phyloP scores from a whole-genome alignment of 768 basidiomycete genomes.

The Russula sp. region DNA sequence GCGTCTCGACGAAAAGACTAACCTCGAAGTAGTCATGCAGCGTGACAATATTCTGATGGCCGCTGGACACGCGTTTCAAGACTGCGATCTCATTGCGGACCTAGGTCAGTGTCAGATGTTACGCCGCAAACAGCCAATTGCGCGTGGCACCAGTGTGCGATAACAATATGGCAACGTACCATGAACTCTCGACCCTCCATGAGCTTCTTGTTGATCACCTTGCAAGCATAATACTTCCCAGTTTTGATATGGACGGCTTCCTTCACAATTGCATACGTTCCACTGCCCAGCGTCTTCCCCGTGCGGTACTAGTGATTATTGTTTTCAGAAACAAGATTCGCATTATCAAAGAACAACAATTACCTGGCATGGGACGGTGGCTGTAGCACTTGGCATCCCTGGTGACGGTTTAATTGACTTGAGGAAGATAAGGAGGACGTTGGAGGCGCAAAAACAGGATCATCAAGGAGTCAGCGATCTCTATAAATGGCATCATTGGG shows the following conservation, averaged over 20 bases:
- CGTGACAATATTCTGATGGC: conserved; percentile 86
- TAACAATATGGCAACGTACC: conserved; percentile 44
- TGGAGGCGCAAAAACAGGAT: neutral
- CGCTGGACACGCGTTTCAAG: conserved; percentile 87
- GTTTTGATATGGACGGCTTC: conserved; percentile 94
- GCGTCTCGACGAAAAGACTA: conserved; percentile 22
- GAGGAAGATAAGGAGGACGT: neutral
- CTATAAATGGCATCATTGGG: conserved; percentile 9
- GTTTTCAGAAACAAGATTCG: conserved; percentile 1
- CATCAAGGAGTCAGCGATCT: neutral
- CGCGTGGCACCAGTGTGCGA: neutral
- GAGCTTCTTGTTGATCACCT: conserved; percentile 98
- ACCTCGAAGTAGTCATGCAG: conserved; percentile 96
- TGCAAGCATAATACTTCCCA: conserved; percentile 94
- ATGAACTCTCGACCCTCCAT: conserved; percentile 98
- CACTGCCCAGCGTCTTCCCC: conserved; percentile 82
- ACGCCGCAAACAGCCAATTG: neutral
- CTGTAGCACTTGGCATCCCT: conserved; percentile 31
- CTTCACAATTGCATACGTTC: conserved; percentile 93
- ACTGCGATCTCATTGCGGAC: conserved; percentile 97
- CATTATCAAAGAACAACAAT: neutral
- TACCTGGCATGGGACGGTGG: conserved; percentile 46
- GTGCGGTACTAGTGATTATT: conserved; percentile 63
- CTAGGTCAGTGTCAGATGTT: conserved; percentile 36
- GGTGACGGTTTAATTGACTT: conserved; percentile 1